phyloP scores from a whole-genome alignment of 495 filamentous ascomycete species.

The Astrothelium macrocarpum region DNA sequence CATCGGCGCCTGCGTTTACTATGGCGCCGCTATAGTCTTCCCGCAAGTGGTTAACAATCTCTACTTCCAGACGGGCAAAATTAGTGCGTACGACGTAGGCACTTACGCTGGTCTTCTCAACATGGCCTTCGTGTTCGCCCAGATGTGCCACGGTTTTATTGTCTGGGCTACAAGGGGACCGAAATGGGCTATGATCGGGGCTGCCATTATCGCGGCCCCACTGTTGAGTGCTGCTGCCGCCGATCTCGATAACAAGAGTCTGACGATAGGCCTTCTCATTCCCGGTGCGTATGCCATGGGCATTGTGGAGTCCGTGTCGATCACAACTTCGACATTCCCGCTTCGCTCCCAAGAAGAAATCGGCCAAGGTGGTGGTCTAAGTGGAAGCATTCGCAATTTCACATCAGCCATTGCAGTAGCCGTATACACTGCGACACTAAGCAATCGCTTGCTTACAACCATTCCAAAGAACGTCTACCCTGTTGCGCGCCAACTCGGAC shows the following conservation, averaged over 20 bases:
- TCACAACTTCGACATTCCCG: constrained; percentile 14
- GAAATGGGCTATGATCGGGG: constrained; percentile 9
- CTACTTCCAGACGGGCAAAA: constrained; percentile 16
- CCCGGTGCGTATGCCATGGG: constrained; percentile 9
- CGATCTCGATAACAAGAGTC: constrained; percentile 8
- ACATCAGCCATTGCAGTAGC: constrained; percentile 10
- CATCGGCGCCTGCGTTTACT: constrained; percentile 34
- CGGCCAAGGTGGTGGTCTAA: constrained; percentile 11
- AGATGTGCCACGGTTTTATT: constrained; percentile 14
- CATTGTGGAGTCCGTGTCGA: constrained; percentile 9
- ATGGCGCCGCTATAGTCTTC: constrained; percentile 33
- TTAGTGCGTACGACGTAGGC: constrained; percentile 13
- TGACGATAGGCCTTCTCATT: constrained; percentile 11
- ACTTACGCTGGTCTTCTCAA: constrained; percentile 11
- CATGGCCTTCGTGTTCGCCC: constrained; percentile 16
- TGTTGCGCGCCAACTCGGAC: constrained; percentile 5
- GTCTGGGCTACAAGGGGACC: constrained; percentile 12
- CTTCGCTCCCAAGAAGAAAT: constrained; percentile 12
- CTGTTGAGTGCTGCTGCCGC: constrained; percentile 10
- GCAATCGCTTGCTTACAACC: constrained; percentile 10
- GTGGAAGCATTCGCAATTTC: constrained; percentile 13
- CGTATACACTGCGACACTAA: constrained; percentile 13
- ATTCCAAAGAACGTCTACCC: constrained; percentile 9
- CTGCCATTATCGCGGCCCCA: constrained; percentile 8
- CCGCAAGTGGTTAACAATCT: constrained; percentile 26